phyloP scores from a whole-genome alignment of 2,329 filamentous ascomycete species.

The Alternaria metachromatica region DNA sequence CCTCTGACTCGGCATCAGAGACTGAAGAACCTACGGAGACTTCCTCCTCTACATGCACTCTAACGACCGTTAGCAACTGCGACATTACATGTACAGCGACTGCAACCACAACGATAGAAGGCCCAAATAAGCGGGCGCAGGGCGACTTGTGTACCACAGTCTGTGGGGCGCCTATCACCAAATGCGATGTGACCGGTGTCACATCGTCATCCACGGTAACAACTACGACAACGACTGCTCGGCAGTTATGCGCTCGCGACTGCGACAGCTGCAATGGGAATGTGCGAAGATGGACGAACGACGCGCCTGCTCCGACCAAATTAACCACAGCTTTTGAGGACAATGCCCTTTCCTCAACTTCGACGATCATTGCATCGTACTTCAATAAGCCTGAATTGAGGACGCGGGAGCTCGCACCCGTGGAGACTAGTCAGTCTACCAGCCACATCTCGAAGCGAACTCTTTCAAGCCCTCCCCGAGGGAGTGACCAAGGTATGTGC shows the following conservation, averaged over 20 bases:
- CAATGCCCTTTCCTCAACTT: background rate
- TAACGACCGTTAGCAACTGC: background rate
- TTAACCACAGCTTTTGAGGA: background rate
- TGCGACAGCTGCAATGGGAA: background rate
- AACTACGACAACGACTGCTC: background rate
- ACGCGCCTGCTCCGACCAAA: background rate
- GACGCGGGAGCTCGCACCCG: too few species aligned
- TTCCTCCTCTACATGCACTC: background rate
- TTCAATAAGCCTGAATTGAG: background rate
- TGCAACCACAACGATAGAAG: background rate
- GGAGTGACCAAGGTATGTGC: too few species aligned
- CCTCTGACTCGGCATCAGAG: background rate
- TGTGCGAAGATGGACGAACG: background rate
- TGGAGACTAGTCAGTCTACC: too few species aligned
- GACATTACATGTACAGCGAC: background rate
- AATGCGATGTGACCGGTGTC: background rate
- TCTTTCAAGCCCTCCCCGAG: too few species aligned
- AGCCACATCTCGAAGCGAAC: too few species aligned
- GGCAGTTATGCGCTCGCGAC: background rate
- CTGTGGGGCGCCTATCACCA: background rate
- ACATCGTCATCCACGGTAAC: background rate
- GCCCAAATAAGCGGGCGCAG: background rate
- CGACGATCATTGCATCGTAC: background rate
- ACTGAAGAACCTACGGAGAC: background rate
- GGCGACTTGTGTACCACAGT: background rate